Evolutionary conservation across 176 grass and related monocot species (phyloP), one percentile per base, ranked within the genome.

Genomic region (Bothriochloa decipiens): DNA sequence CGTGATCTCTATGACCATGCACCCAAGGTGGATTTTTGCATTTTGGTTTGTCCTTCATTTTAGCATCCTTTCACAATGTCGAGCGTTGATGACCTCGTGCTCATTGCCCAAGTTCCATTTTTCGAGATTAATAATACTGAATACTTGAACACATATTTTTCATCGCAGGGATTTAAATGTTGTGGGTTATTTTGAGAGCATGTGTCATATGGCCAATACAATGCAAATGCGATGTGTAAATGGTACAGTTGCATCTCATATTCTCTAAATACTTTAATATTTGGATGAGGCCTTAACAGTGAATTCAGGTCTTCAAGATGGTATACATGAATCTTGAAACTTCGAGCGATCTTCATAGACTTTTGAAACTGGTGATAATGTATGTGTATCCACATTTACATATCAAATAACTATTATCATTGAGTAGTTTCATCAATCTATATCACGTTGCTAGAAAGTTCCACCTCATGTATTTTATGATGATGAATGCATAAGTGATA

Each of bases 121-220:
- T 17, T 41, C 0, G 0, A 63, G 7, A 37, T 3, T 41, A 4
- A 25, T 22, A 5, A 57, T 76, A 36, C 29, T 57, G 12, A 36
- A 33, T 23, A 16, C 6, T 20, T 12, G 16, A 52, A 53, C 35
- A 75, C 11, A 76, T 25, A 20, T 22, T 29, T 63, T 37, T 20
- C 0, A 15, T 65, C 74, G 58, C 68, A 86, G 84, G 13, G 9
- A 22, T 86, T 74, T 62, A 74, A 70, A 86, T 80, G 84, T 8
- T 81, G 62, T 8, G 84, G 77, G 2, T 5, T 86, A 11, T 81
- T 71, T 41, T 4, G 15, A 36, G 52, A 33, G 11, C 65, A 23
- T 53, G 23, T 29, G 42, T 7, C n/a, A 40, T 17, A 15, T 28
- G 40, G 14, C 0, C 36, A 22, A 6, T 15, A 20, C 14, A 15